These are phyloP conservation scores for Penicillium sp. DNA, from an alignment of 2,329 filamentous ascomycete genomes.

Conservation along the genomic window DNA sequence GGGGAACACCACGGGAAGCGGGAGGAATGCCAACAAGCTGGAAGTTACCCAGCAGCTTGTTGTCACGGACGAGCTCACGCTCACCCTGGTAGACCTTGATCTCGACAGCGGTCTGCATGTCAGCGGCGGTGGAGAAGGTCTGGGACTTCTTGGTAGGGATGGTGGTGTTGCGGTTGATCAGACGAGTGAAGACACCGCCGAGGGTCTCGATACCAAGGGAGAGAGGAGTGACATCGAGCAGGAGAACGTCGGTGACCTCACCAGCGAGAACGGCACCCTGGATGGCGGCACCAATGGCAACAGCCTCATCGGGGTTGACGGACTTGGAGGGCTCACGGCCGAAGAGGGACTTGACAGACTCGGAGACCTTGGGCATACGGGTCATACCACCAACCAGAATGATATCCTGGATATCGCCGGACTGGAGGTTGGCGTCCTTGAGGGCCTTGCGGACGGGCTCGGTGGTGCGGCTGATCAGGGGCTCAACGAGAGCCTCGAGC, in stretches of 20 bases:
- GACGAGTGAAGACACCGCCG: constrained; percentile 92
- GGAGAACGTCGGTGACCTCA: constrained; percentile 91
- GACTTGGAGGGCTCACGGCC: constrained; percentile 96
- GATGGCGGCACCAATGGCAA: constrained; percentile 94
- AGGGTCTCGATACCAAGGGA: constrained; percentile 98
- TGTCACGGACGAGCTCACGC: constrained; percentile 97
- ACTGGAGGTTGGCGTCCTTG: constrained; percentile 86
- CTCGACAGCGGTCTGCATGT: constrained; percentile 98
- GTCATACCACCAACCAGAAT: constrained; percentile 99
- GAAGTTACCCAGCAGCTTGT: constrained; percentile 99
- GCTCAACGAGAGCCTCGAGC: constrained; percentile 88
- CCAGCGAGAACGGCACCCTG: constrained; percentile 95
- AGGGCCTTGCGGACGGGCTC: constrained; percentile 95
- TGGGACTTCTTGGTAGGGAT: constrained; percentile 99
- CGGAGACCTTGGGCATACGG: constrained; percentile 96
- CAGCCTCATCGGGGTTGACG: constrained; percentile 97
- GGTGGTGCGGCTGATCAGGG: constrained; percentile 78
- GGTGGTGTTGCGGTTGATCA: constrained; percentile 99
- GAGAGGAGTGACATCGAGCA: constrained; percentile 91
- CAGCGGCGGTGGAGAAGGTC: constrained; percentile 93
- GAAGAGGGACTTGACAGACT: constrained; percentile 96
- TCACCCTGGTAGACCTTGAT: constrained; percentile 99
- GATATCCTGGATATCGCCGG: constrained; percentile 95
- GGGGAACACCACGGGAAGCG: constrained; percentile 91
- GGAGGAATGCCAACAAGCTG: constrained; percentile 96